Base-by-base conservation (phyloP, 805 yeast species). In the Teunomyces pallodes region DNA sequence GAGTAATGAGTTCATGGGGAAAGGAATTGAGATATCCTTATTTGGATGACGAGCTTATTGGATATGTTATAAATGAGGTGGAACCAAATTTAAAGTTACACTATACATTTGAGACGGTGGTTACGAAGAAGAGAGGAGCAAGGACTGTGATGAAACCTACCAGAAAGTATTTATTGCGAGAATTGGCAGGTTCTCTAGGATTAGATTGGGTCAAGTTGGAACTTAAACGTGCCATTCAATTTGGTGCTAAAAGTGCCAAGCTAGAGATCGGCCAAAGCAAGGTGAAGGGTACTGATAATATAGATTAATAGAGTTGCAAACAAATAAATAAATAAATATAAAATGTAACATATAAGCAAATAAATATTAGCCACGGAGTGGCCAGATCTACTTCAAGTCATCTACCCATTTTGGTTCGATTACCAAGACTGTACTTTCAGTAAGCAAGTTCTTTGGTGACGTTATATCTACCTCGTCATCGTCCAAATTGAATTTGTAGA, bases 221-320 rank as follows among this genome's bases (percentile, higher is more conserved):
- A 60, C 81, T 86, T 1, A 94, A 94, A 61, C 74, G 99, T 42
- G 99, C 99, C 0, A 90, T 94, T 51, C 99, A 94, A 61, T 94
- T 94, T 65, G 99, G 99, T 0, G 88, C 98, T 0, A 84, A 87
- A 53, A 86, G 96, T 61, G 99, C 99, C 1, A 95, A 92, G 65
- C 82, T 94, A 85, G 91, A 87, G 52, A 75, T 82, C 3, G 92
- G 92, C 1, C 80, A 86, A 39, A 85, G 91, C 3, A 86, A 82
- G 55, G 73, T 79, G 36, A 86, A 83, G 57, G 98, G 98, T 0
- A 86, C 91, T 0, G 94, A 86, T 57, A 43, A 46, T 27, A 45
- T 65, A 12, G 40, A 29, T 10, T 31, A 40, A n/a, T n/a, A 47
- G 5, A 29, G 9, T 24, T 17, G 31, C 30, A 17, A 36, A 12